Conservation (phyloP, 169 alveolate genomes). For the Miamiensis avidus region DNA sequence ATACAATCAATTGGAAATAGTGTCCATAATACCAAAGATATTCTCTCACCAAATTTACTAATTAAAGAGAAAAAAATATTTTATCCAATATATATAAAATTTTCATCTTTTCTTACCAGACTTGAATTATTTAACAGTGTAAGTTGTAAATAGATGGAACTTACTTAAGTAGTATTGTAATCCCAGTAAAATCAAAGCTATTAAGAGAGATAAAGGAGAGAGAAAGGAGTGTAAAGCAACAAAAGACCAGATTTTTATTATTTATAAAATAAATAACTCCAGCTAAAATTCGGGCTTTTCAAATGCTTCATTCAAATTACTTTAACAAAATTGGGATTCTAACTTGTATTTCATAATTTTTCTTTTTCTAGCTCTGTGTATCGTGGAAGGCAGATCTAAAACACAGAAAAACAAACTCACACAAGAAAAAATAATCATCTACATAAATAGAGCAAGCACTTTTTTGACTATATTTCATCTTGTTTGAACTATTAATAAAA, state of each 20-base stretch:
- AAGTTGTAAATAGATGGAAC: not conserved
- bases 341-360: too few relatives aligned
- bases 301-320: not conserved
- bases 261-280: not conserved
- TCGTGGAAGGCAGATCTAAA: not conserved
- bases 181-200: not conserved
- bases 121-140: not conserved
- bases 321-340: not conserved
- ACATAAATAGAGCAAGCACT: too few relatives aligned
- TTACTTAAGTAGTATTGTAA: too few relatives aligned
- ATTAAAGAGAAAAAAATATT: too few relatives aligned
- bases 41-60: not conserved
- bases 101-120: not conserved
- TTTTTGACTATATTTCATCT: too few relatives aligned
- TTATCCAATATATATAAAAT: too few relatives aligned
- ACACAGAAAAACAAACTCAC: not conserved
- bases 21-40: not conserved
- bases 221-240: not conserved
- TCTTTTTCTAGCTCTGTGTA: not conserved
- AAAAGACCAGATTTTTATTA: not conserved
- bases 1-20: not conserved
- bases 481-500: too few relatives aligned
- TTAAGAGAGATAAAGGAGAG: not conserved
- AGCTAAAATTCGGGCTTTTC: not conserved
- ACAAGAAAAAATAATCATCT: too few relatives aligned